Percentiles rank a stretch among this genome's conserved stretches.
phyloP scores from a whole-genome alignment of 2,329 filamentous ascomycete species.

The Gliomastix tumulicola region DNA sequence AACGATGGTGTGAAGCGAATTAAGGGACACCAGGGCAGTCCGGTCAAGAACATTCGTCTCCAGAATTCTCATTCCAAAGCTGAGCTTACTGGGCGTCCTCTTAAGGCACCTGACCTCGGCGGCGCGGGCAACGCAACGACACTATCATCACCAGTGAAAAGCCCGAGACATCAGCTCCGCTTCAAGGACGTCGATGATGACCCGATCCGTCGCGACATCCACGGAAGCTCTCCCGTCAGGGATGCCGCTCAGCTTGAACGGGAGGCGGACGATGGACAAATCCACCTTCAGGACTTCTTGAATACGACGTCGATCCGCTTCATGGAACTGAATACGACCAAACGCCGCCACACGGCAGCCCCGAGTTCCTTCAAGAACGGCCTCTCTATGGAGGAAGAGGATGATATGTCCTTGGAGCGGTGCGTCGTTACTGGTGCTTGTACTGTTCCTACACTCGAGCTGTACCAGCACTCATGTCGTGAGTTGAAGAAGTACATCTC shows the following conservation, averaged over 20 bases:
- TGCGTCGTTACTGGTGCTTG: constrained; percentile 86
- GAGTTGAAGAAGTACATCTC: constrained; percentile 97
- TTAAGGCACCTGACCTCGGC: constrained; percentile 40
- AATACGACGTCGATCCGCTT: constrained; percentile 96
- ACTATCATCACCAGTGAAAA: constrained; percentile 45
- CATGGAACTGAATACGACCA: constrained; percentile 97
- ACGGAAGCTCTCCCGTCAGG: constrained; percentile 31
- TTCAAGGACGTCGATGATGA: constrained; percentile 48
- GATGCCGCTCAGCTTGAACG: constrained; percentile 33
- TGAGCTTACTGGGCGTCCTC: constrained; percentile 56
- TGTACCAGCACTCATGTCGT: constrained; percentile 93
- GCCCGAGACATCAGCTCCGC: constrained; percentile 47
- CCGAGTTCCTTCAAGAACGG: constrained; percentile 41
- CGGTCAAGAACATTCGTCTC: constrained; percentile 68
- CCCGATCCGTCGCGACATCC: constrained; percentile 32
- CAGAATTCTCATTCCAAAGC: constrained; percentile 62
- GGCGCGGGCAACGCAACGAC: constrained; percentile 29
- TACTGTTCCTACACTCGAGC: constrained; percentile 84
- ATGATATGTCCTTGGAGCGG: constrained; percentile 59
- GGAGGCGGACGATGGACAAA: constrained; percentile 49
- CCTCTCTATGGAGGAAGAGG: constrained; percentile 29
- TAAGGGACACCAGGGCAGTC: constrained; percentile 65
- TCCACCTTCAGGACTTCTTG: constrained; percentile 86
- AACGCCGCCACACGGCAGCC: constrained; percentile 76
- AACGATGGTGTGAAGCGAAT: constrained; percentile 60